These are phyloP conservation scores for Hypoxylon perforatum DNA, from an alignment of 495 filamentous ascomycete species.

Conservation along the genomic window DNA sequence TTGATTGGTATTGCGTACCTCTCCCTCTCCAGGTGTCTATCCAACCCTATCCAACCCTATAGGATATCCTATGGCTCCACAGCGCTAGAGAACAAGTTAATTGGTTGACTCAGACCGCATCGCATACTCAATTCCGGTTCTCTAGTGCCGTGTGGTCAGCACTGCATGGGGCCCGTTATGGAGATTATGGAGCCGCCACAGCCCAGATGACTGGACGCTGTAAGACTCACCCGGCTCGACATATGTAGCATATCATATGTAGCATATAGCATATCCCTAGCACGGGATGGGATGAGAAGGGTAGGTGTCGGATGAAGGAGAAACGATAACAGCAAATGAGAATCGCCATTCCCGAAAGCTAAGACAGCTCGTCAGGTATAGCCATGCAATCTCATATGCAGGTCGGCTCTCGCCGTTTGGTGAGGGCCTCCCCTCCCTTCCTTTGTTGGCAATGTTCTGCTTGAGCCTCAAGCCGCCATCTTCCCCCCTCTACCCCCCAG, in stretches of 20 bases:
- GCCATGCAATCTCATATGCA: too few species aligned
- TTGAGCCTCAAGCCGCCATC: conserved; percentile 19
- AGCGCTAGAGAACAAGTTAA: neutral
- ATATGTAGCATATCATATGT: too few species aligned
- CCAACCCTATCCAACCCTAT: conserved; percentile 6
- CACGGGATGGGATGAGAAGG: too few species aligned
- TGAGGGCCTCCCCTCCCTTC: too few species aligned
- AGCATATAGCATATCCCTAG: too few species aligned
- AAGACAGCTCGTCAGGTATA: neutral
- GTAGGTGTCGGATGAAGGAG: too few species aligned
- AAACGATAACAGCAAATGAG: neutral
- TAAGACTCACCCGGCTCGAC: conserved; percentile 12
- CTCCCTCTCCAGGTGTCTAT: neutral
- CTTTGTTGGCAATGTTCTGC: neutral
- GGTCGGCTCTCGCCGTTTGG: neutral
- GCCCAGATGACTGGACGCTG: conserved; percentile 16
- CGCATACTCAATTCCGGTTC: neutral
- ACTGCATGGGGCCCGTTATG: conserved; percentile 2
- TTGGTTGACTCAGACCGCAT: conserved; percentile 29
- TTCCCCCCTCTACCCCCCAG: neutral
- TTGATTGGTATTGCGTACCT: neutral
- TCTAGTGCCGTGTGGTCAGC: conserved; percentile 12
- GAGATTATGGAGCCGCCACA: neutral
- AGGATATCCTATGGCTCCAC: neutral
- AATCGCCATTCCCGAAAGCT: neutral